Evolutionary conservation across 805 yeast genomes (phyloP).

Genomic region (Metahyphopichia silvanorum): DNA sequence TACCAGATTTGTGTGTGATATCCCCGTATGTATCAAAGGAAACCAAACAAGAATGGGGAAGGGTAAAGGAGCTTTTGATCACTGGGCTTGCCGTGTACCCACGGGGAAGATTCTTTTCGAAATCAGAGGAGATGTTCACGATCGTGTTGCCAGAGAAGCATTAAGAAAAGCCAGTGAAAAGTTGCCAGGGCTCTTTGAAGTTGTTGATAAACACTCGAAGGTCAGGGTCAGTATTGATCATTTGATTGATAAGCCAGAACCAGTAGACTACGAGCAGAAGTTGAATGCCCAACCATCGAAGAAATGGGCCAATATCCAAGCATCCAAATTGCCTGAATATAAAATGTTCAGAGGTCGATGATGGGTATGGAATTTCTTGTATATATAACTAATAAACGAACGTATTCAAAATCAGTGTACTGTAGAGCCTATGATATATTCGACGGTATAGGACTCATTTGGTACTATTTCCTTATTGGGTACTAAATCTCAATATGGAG

Average conservation of each 20-base stretch:
- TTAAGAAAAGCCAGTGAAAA: conserved; percentile 87
- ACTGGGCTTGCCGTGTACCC: conserved; percentile 96
- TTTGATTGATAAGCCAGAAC: conserved; percentile 45
- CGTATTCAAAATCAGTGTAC: too few species aligned
- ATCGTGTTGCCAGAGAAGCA: conserved; percentile 85
- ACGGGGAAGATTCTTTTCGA: conserved; percentile 93
- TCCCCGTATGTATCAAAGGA: conserved; percentile 94
- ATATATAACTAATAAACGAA: too few species aligned
- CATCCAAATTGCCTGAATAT: conserved; percentile 48
- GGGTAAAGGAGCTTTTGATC: conserved; percentile 96
- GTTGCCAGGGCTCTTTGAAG: conserved; percentile 89
- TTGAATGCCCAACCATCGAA: conserved; percentile 61
- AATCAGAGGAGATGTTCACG: conserved; percentile 78
- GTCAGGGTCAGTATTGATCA: conserved; percentile 70
- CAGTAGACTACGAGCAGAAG: conserved; percentile 52
- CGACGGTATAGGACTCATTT: too few species aligned
- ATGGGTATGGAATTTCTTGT: conserved; percentile 1
- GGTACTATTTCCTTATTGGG: too few species aligned
- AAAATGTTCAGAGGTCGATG: conserved; percentile 62
- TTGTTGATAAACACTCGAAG: conserved; percentile 59
- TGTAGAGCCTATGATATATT: too few species aligned
- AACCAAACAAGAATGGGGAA: conserved; percentile 99
- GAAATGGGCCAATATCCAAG: conserved; percentile 53
- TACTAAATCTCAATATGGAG: too few species aligned
- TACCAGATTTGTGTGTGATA: conserved; percentile 78